A percentile compares a stretch with the other conserved stretches of the same genome.
These are phyloP conservation scores for Panicum virgatum DNA, from an alignment of 202 grass and related monocot genomes.

Conservation along the genomic window DNA sequence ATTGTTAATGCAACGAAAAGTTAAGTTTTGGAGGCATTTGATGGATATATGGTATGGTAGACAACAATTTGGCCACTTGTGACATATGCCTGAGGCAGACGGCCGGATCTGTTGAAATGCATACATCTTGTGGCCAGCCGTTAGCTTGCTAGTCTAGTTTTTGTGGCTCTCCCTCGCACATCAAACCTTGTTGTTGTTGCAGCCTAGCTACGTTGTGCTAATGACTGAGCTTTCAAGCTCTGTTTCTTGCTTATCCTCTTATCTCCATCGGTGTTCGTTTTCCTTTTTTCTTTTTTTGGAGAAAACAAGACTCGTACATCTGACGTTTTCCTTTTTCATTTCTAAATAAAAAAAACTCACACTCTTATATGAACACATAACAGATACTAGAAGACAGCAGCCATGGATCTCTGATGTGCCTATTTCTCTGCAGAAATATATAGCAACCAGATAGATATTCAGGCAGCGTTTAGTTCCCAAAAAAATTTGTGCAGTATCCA, in stretches of 20 bases:
- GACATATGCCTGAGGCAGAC: neutral
- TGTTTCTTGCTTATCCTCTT: neutral
- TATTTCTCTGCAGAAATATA: neutral
- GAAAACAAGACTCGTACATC: neutral
- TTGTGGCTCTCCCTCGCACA: neutral
- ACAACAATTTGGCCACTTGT: neutral
- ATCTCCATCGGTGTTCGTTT: neutral
- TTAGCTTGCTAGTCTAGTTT: neutral
- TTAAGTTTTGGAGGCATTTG: neutral
- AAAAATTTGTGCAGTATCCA: too few species aligned
- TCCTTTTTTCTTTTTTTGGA: neutral
- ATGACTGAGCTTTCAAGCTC: neutral
- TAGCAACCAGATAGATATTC: neutral
- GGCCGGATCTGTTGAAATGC: neutral
- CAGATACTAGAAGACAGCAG: neutral
- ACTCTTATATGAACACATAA: neutral
- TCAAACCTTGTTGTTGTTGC: neutral
- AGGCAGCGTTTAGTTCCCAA: too few species aligned
- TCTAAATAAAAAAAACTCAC: neutral
- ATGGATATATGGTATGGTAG: neutral
- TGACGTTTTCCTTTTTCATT: too few species aligned
- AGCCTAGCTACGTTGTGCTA: neutral
- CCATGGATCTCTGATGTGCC: neutral
- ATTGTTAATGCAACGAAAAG: slow-evolving; percentile 16
- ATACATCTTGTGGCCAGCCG: neutral